Conservation (phyloP, 2,329 filamentous ascomycete species). For the Teratosphaeria destructans region DNA sequence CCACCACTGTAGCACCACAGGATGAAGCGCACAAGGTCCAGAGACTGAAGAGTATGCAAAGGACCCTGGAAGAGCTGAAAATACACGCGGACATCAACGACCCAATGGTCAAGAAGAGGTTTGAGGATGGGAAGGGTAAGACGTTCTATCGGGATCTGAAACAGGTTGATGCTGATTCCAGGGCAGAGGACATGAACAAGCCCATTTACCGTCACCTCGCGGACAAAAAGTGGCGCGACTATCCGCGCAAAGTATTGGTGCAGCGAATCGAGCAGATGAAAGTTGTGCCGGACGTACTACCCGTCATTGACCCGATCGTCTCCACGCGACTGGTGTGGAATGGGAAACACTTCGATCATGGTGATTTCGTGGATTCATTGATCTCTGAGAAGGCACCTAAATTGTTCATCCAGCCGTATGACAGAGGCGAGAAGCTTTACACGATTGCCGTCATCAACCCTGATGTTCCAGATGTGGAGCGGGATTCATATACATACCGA, state of each 20-base stretch:
- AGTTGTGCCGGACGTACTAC: constrained; percentile 79
- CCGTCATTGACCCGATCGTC: constrained; percentile 63
- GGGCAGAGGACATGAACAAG: constrained; percentile 80
- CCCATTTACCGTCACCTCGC: constrained; percentile 90
- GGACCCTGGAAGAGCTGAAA: constrained; percentile 68
- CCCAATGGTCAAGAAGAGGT: constrained; percentile 81
- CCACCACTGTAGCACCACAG: constrained; percentile 28
- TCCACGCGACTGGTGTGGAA: constrained; percentile 73
- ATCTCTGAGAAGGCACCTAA: constrained; percentile 64
- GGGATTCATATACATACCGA: constrained; percentile 65
- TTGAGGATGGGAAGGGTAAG: constrained; percentile 82
- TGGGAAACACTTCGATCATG: constrained; percentile 52
- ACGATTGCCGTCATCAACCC: constrained; percentile 79
- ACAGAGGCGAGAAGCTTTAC: constrained; percentile 68
- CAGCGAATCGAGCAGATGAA: constrained; percentile 82
- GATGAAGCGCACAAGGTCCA: constrained; percentile 44
- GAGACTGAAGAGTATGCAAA: constrained; percentile 58
- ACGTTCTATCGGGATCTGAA: constrained; percentile 4
- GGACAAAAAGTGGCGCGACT: constrained; percentile 75
- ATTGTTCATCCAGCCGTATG: constrained; percentile 76
- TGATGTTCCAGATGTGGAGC: constrained; percentile 72
- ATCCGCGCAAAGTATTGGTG: constrained; percentile 65
- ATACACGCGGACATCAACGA: constrained; percentile 91
- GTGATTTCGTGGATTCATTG: constrained; percentile 64
- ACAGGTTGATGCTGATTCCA: constrained; percentile 7